phyloP scores from a whole-genome alignment of 2,329 filamentous ascomycete genomes.

The Colletotrichum shisoi region DNA sequence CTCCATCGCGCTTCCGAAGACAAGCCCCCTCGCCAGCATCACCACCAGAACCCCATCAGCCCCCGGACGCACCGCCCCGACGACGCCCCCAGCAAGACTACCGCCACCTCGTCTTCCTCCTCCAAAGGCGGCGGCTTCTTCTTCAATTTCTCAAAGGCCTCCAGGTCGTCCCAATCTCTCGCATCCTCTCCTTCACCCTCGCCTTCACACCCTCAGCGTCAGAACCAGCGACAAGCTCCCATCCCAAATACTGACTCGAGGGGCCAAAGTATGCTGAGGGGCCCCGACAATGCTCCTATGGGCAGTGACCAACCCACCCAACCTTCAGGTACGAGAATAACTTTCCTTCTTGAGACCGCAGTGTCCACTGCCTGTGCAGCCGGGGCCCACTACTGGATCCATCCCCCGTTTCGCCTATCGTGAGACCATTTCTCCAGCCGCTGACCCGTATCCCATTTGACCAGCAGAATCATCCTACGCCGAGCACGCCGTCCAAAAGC shows the following conservation, averaged over 20 bases:
- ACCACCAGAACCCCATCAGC: conserved; percentile 43
- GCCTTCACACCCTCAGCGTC: conserved; percentile 36
- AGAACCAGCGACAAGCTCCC: conserved; percentile 41
- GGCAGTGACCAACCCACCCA: conserved; percentile 35
- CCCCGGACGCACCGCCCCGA: conserved; percentile 42
- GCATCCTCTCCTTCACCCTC: conserved; percentile 41
- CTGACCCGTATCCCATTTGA: conserved; percentile 36
- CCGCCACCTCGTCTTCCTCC: conserved; percentile 29
- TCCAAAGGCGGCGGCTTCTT: conserved; percentile 58
- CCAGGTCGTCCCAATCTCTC: conserved; percentile 52
- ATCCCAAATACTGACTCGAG: conserved; percentile 49
- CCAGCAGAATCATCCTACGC: conserved; percentile 45
- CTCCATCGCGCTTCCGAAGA: conserved; percentile 42
- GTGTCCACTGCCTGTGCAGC: conserved; percentile 38
- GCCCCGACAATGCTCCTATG: conserved; percentile 45
- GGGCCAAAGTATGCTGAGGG: conserved; percentile 52
- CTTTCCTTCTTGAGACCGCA: conserved; percentile 38
- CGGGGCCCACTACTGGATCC: conserved; percentile 37
- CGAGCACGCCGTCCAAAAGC: conserved; percentile 51
- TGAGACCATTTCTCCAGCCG: conserved; percentile 37
- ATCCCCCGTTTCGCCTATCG: conserved; percentile 39
- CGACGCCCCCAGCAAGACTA: conserved; percentile 47
- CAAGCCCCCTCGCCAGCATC: conserved; percentile 42
- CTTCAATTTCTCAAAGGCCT: conserved; percentile 60
- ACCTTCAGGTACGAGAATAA: conserved; percentile 41